phyloP scores from a whole-genome alignment of 306 rosid genomes.

The Pterocarpus santalinus region DNA sequence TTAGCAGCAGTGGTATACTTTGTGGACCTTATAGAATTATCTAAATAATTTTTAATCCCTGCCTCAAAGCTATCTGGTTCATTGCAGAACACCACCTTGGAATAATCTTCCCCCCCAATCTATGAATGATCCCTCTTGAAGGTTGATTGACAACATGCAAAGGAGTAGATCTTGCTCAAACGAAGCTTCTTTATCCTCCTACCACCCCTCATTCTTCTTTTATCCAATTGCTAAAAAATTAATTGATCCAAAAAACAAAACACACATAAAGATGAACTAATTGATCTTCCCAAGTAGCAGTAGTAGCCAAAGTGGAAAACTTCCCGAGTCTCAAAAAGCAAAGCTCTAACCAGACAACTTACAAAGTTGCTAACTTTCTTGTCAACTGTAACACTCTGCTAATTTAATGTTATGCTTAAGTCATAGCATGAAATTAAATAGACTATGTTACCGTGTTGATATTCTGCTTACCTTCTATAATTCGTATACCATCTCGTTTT shows the following conservation, averaged over 20 bases:
- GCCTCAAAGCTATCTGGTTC: constrained; percentile 69
- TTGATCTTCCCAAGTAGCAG: constrained; percentile 16
- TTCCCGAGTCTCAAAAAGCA: constrained; percentile 9
- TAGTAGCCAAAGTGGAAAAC: constrained; percentile 29
- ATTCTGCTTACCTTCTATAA: too few relatives aligned
- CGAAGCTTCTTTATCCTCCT: constrained; percentile 61
- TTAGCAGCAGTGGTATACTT: constrained; percentile 70
- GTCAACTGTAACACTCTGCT: too few relatives aligned
- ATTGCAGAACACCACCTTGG: constrained; percentile 85
- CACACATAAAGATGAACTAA: constrained; percentile 37
- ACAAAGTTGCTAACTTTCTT: background rate
- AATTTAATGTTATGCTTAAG: too few relatives aligned
- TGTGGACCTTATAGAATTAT: constrained; percentile 82
- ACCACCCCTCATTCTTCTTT: constrained; percentile 61
- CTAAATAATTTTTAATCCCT: constrained; percentile 58
- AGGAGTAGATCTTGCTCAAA: constrained; percentile 92
- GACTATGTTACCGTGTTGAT: too few relatives aligned
- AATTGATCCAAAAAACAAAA: constrained; percentile 31
- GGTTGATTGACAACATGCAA: constrained; percentile 66
- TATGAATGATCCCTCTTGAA: constrained; percentile 71
- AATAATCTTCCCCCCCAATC: constrained; percentile 85
- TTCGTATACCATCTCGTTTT: too few relatives aligned
- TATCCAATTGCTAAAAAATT: background rate
- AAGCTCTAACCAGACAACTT: too few relatives aligned
- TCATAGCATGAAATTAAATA: too few relatives aligned